Percentiles rank a stretch among this genome's conserved stretches.
Conservation (phyloP, 2,329 filamentous ascomycete species). For the Didymella lethalis region DNA sequence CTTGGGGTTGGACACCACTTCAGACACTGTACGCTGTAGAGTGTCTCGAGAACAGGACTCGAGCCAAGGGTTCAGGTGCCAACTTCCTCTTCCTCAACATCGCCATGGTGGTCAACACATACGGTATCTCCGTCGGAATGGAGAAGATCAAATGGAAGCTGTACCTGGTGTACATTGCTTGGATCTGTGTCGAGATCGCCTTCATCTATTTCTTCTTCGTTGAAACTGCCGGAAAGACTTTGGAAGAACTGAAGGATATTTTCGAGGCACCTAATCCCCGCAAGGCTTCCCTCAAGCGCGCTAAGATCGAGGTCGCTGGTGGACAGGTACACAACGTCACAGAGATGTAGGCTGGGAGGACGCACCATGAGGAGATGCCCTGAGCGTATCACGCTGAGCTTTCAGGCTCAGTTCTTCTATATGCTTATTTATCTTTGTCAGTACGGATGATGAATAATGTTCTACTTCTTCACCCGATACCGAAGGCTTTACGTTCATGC, state of each 20-base stretch:
- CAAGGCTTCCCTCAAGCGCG: conserved; percentile 34
- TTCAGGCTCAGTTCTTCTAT: not conserved
- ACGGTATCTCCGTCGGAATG: conserved; percentile 44
- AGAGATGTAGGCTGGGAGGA: conserved; percentile 1
- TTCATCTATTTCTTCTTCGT: conserved; percentile 44
- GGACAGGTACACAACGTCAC: conserved; percentile 36
- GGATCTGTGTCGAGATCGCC: conserved; percentile 43
- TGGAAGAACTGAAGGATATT: conserved; percentile 45
- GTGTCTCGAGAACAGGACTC: conserved; percentile 50
- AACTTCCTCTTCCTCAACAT: conserved; percentile 48
- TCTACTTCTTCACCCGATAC: not conserved
- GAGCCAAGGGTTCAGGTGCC: conserved; percentile 49
- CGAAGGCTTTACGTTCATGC: not conserved
- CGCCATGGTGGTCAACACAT: conserved; percentile 47
- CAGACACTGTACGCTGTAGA: conserved; percentile 53
- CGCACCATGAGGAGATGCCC: not conserved
- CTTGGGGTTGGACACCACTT: conserved; percentile 53
- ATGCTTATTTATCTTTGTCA: not conserved
- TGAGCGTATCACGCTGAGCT: not conserved
- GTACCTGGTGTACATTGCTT: conserved; percentile 44
- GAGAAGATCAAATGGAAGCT: conserved; percentile 45
- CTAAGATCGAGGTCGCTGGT: conserved; percentile 37
- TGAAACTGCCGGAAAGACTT: conserved; percentile 44
- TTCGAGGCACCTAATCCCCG: conserved; percentile 43
- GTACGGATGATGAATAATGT: not conserved